These are phyloP conservation scores for Leptosphaerulina australis DNA, from an alignment of 2,329 filamentous ascomycete genomes.

Conservation along the genomic window DNA sequence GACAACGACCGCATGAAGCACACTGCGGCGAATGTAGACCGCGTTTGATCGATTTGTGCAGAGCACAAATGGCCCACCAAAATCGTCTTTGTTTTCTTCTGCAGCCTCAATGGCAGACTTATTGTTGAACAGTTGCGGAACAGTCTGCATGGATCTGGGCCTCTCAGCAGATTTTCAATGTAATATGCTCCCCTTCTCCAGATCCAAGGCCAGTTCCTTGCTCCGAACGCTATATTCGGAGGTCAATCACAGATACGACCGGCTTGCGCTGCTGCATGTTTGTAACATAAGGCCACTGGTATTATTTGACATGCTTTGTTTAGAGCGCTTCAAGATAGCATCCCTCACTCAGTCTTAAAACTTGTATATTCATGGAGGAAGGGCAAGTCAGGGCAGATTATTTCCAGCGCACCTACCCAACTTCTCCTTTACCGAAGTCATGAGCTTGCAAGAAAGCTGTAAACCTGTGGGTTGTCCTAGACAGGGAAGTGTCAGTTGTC, in stretches of 20 bases:
- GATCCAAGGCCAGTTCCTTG: background rate
- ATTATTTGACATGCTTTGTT: constrained; percentile 10
- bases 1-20: constrained; percentile 2
- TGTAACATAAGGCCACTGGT: constrained; percentile 9
- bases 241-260: background rate
- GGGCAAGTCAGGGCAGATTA: constrained; percentile 1
- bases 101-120: background rate
- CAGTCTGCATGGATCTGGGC: background rate
- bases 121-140: constrained; percentile 13
- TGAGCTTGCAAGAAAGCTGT: no score
- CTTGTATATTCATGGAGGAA: background rate
- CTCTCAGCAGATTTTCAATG: constrained; percentile 1
- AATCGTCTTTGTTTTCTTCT: background rate
- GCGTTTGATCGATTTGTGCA: constrained; percentile 6
- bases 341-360: constrained; percentile 13
- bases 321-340: constrained; percentile 12
- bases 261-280: background rate
- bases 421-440: background rate
- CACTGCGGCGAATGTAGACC: background rate
- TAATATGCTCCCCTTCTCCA: background rate
- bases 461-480: no score
- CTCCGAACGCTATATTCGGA: no score
- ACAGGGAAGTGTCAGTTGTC: no score
- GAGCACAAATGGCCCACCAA: constrained; percentile 1
- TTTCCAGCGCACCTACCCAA: background rate